These are phyloP conservation scores for Acarospora socialis DNA, from an alignment of 2,329 filamentous ascomycete species.

Conservation along the genomic window DNA sequence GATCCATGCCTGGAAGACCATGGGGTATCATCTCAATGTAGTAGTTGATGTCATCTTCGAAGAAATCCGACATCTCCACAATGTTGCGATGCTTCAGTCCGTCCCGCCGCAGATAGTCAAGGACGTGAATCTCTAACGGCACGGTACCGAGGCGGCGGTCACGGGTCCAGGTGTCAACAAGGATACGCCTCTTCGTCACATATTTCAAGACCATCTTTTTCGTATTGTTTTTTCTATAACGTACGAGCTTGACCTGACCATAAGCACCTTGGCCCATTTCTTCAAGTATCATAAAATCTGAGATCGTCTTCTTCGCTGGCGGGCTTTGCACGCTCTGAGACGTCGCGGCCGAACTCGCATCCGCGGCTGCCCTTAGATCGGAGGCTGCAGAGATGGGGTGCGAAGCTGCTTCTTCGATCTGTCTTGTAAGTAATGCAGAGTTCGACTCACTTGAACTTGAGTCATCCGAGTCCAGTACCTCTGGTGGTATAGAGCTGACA, in stretches of 20 bases:
- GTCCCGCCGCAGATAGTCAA: conserved; percentile 77
- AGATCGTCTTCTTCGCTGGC: conserved; percentile 81
- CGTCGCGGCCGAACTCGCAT: too few species aligned
- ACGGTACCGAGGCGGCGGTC: conserved; percentile 88
- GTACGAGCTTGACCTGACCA: conserved; percentile 88
- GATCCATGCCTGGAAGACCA: conserved; percentile 89
- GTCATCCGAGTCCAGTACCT: conserved; percentile 19
- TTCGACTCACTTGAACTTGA: conserved; percentile 23
- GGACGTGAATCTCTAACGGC: conserved; percentile 88
- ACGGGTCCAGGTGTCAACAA: conserved; percentile 96
- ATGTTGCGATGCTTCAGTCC: conserved; percentile 51
- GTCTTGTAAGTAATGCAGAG: conserved; percentile 35
- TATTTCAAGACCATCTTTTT: conserved; percentile 94
- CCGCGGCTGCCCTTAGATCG: conserved; percentile 17
- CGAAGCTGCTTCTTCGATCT: conserved; percentile 36
- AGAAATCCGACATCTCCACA: conserved; percentile 55
- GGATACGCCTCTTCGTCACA: conserved; percentile 88
- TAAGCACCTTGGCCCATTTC: conserved; percentile 98
- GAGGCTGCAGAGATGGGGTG: conserved; percentile 27
- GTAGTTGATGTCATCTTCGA: conserved; percentile 60
- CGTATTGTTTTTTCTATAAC: conserved; percentile 59
- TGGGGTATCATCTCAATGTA: conserved; percentile 98
- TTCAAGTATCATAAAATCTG: conserved; percentile 83
- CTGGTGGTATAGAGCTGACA: conserved; percentile 24
- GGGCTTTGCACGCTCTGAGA: too few species aligned